These are phyloP conservation scores for Juncus inflexus DNA, from an alignment of 176 grass and related monocot genomes.

Conservation along the genomic window DNA sequence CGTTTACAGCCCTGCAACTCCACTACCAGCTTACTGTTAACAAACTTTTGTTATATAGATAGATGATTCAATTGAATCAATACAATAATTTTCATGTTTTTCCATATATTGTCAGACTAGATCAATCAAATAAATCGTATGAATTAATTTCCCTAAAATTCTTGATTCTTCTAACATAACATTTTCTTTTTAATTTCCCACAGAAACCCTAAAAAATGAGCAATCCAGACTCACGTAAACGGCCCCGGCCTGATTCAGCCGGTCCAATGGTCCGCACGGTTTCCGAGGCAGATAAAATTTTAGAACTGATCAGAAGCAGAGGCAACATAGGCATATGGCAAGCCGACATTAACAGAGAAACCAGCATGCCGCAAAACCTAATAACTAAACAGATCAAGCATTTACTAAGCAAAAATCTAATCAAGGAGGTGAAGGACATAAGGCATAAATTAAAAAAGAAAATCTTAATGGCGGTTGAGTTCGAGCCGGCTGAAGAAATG, in stretches of 20 bases:
- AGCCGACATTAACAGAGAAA: constrained; percentile 15
- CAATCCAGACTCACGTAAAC: constrained; percentile 2
- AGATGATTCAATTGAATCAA: too few species aligned
- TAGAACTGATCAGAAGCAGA: constrained; percentile 12
- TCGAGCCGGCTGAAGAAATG: constrained; percentile 23
- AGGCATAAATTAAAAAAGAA: constrained; percentile 2
- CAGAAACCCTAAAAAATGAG: constrained; percentile 1
- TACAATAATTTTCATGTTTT: too few species aligned
- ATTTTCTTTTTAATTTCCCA: too few species aligned
- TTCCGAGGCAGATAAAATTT: constrained; percentile 15
- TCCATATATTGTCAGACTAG: too few species aligned
- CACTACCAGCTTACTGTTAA: too few species aligned
- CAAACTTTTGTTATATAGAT: too few species aligned
- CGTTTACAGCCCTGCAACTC: too few species aligned
- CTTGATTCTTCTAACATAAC: too few species aligned
- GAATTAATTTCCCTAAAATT: too few species aligned
- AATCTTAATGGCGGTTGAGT: constrained; percentile 4
- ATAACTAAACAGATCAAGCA: constrained; percentile 5
- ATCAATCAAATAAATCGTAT: too few species aligned
- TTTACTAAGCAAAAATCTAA: neutral
- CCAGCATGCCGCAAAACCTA: constrained; percentile 6
- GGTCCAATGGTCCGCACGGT: neutral
- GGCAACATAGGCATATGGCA: constrained; percentile 12
- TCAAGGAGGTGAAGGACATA: constrained; percentile 18
- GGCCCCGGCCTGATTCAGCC: neutral